phyloP scores from a whole-genome alignment of 2,329 filamentous ascomycete species.

The Aureobasidium sp. region DNA sequence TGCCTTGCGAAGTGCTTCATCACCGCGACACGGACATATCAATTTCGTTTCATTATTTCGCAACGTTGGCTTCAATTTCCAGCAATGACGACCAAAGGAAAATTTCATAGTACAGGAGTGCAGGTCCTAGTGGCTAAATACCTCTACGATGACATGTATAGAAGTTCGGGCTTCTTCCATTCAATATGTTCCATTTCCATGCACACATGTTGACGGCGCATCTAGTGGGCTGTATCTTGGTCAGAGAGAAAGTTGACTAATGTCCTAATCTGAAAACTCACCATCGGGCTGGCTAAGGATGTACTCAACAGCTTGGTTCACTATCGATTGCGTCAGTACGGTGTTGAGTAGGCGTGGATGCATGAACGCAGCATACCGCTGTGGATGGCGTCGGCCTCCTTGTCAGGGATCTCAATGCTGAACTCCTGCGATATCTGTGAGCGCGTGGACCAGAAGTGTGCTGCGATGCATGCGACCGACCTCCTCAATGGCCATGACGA shows the following conservation, averaged over 20 bases:
- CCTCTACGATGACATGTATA: conserved; percentile 13
- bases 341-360: neutral
- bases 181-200: conserved; percentile 10
- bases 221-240: conserved; percentile 27
- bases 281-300: conserved; percentile 89
- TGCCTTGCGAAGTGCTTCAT: neutral
- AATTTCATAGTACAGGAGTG: conserved; percentile 16
- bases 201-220: neutral
- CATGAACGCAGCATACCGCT: conserved; percentile 59
- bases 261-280: conserved; percentile 40
- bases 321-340: conserved; percentile 40
- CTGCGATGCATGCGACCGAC: conserved; percentile 40
- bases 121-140: conserved; percentile 11
- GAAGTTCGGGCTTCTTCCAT: neutral
- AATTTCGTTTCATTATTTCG: conserved; percentile 4
- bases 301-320: conserved; percentile 91
- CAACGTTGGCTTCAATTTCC: conserved; percentile 2
- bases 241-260: conserved; percentile 18
- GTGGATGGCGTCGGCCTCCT: conserved; percentile 90
- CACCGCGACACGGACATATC: neutral
- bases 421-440: conserved; percentile 51
- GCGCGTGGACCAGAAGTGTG: conserved; percentile 45
- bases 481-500: conserved; percentile 99
- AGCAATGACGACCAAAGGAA: conserved; percentile 2
- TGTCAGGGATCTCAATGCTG: conserved; percentile 96